Conservation (phyloP, 75 land plant species). For the Cryptomeria japonica region DNA sequence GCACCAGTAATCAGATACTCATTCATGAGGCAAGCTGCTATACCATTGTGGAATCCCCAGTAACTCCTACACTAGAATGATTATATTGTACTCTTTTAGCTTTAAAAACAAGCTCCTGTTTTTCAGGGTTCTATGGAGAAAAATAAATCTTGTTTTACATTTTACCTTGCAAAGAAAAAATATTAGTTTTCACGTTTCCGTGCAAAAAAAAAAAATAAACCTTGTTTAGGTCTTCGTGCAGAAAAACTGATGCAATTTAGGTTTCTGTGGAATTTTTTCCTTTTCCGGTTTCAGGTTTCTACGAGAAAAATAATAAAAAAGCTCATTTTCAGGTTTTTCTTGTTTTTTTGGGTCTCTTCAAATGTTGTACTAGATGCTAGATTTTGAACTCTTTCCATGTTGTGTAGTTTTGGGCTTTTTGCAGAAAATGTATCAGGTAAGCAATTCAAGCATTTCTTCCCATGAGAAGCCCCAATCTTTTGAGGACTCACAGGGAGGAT, state of each 20-base stretch:
- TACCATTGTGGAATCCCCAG: not conserved
- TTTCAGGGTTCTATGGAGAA: not conserved
- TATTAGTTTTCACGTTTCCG: not conserved
- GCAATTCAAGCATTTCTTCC: not conserved
- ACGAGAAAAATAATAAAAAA: not conserved
- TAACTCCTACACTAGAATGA: not conserved
- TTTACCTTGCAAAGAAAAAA: not conserved
- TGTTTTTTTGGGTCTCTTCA: not conserved
- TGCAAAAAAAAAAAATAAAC: not conserved
- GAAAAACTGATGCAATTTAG: too few species aligned
- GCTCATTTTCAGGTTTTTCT: not conserved
- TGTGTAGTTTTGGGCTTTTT: not conserved
- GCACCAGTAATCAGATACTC: not conserved
- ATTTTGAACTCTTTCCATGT: not conserved
- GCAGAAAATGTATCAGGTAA: constrained; percentile 20
- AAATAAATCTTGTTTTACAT: not conserved
- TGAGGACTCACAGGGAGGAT: constrained; percentile 15
- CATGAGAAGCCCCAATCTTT: constrained; percentile 13
- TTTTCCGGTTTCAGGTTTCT: not conserved
- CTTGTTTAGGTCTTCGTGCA: not conserved
- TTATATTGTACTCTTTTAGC: not conserved
- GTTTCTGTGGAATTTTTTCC: not conserved
- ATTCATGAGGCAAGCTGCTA: not conserved
- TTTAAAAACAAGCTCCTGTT: not conserved
- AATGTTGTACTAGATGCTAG: not conserved